A percentile compares a stretch with the other conserved stretches of the same genome.
Conservation (phyloP, 2,329 filamentous ascomycete species). For the Polytolypa hystricis region DNA sequence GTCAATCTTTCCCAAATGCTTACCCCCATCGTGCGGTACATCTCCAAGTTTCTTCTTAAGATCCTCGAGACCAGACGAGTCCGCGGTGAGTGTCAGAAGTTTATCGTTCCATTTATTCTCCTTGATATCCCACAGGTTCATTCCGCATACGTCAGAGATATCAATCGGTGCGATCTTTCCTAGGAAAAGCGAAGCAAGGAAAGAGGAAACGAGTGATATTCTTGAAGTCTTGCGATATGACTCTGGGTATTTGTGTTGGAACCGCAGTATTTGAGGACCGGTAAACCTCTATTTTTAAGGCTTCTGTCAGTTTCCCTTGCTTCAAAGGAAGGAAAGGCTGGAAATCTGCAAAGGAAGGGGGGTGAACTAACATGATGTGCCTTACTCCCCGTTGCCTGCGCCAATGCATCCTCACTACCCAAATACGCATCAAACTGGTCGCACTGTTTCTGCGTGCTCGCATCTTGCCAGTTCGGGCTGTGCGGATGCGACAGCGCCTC, state of each 20-base stretch:
- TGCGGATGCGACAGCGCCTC: constrained; percentile 70
- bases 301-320: constrained; percentile 1
- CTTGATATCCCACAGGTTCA: constrained; percentile 91
- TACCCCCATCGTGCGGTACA: constrained; percentile 69
- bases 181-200: constrained; percentile 81
- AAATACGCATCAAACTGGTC: constrained; percentile 71
- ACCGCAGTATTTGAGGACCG: constrained; percentile 88
- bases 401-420: constrained; percentile 56
- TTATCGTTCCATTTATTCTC: constrained; percentile 60
- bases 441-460: constrained; percentile 85
- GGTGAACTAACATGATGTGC: constrained; percentile 72
- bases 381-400: constrained; percentile 74
- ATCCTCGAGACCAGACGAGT: constrained; percentile 49
- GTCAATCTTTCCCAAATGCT: constrained; percentile 63
- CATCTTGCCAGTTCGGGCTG: constrained; percentile 96
- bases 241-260: constrained; percentile 66
- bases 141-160: constrained; percentile 87
- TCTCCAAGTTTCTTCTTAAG: constrained; percentile 70
- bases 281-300: constrained; percentile 63
- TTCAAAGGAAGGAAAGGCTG: background rate
- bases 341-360: background rate
- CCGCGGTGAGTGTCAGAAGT: constrained; percentile 65
- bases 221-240: constrained; percentile 70
- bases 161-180: constrained; percentile 81
- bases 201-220: constrained; percentile 91